Base-by-base conservation (phyloP, 768 basidiomycete genomes). In the Clitopilus hobsonii region DNA sequence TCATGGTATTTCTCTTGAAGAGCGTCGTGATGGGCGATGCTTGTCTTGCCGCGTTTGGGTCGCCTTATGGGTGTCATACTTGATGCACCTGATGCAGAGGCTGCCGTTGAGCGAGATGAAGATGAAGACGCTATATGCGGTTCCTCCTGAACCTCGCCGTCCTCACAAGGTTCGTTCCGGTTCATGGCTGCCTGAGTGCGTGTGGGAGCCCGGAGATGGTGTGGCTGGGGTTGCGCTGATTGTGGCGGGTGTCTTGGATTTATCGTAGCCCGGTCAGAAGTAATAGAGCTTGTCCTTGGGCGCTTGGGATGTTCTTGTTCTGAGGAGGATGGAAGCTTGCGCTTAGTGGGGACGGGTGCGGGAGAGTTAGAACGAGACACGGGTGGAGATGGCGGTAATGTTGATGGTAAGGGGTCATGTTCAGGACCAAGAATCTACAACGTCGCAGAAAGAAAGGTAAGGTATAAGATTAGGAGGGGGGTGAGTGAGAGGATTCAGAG, bases 1-100 rank as follows among this genome's bases (percentile, higher is more conserved):
- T 69, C 70, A 60, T 89, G 83, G 65, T 89, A 92, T 64, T 78
- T 83, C 65, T 87, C 80, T 62, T 90, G 82, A 38, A 90, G 72
- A 32, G 70, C 72, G 52, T 88, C 83, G 64, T 76, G 84, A 61
- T 84, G 77, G 32, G 73, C 67, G 3, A 58, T 59, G 26, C 72
- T 64, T 36, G 75, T 71, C 65, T 76, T 77, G 57, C 86, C 84
- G 50, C 84, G 82, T 63, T 83, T 83, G 6, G 87, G 86, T 11
- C 86, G 77, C 49, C 85, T 81, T 56, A 88, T 78, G 56, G 87
- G 88, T 18, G 84, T 78, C 65, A 69, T 65, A 69, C 41, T 61
- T 62, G 62, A 69, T 56, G 68, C 63, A 62, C 61, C 66, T 36
- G 65, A 65, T 48, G 66, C 51, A n/a, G 57, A 58, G 38, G 51